phyloP scores from a whole-genome alignment of 164 flowering plant species.

The Sedum album region DNA sequence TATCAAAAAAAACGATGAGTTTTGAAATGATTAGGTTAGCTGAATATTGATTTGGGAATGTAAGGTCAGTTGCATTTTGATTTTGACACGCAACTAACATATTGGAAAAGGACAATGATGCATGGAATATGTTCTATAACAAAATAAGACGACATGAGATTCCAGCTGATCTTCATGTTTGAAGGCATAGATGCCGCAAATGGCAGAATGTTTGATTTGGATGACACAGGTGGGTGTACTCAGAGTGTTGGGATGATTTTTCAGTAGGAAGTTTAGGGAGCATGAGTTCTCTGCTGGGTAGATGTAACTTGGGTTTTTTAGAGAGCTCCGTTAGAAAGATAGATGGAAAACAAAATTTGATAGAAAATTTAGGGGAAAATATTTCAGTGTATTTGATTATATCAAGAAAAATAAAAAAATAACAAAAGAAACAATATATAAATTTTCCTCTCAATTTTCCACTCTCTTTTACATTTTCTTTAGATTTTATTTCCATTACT shows the following conservation, averaged over 20 bases:
- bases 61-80: background rate
- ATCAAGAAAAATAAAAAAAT: too few species aligned
- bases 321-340: too few species aligned
- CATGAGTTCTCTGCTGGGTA: conserved; percentile 76
- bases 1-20: background rate
- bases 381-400: too few species aligned
- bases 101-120: background rate
- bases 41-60: background rate
- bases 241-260: conserved; percentile 11
- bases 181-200: conserved; percentile 28
- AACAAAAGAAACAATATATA: too few species aligned
- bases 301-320: conserved; percentile 78
- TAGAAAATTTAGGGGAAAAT: too few species aligned
- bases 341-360: too few species aligned
- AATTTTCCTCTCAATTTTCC: too few species aligned
- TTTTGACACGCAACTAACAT: background rate
- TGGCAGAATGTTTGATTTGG: conserved; percentile 52
- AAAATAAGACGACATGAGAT: background rate
- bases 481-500: too few species aligned
- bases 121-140: background rate
- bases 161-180: conserved; percentile 12
- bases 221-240: conserved; percentile 5
- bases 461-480: too few species aligned
- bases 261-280: conserved; percentile 53
- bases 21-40: background rate